Conservation (phyloP, 2,329 filamentous ascomycete genomes). For the Neobulgaria alba region DNA sequence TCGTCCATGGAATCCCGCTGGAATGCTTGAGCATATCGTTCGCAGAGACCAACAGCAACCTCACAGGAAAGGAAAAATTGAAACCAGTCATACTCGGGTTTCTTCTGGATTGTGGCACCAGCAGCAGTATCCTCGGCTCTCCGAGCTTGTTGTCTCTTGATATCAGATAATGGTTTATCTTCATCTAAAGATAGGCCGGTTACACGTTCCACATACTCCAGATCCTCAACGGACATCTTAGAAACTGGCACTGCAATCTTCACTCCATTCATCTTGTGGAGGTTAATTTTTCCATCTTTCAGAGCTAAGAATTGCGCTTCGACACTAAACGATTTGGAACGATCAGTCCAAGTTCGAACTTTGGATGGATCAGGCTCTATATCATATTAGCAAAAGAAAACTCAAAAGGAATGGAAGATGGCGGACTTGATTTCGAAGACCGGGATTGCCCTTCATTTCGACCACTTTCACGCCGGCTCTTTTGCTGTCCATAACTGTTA, state of each 20-base stretch:
- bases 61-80: conserved; percentile 94
- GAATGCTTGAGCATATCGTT: conserved; percentile 88
- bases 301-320: conserved; percentile 94
- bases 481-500: conserved; percentile 64
- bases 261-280: conserved; percentile 96
- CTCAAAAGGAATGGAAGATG: background rate
- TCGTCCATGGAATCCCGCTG: conserved; percentile 91
- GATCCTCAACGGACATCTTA: conserved; percentile 92
- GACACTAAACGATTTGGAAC: conserved; percentile 92
- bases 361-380: conserved; percentile 75
- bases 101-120: conserved; percentile 54
- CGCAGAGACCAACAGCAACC: conserved; percentile 85
- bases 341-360: conserved; percentile 88
- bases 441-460: conserved; percentile 47
- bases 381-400: conserved; percentile 18
- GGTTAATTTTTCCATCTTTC: conserved; percentile 91
- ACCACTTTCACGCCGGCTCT: conserved; percentile 61
- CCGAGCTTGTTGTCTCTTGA: conserved; percentile 41
- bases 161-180: conserved; percentile 84
- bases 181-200: conserved; percentile 86
- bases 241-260: conserved; percentile 93
- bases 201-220: conserved; percentile 84
- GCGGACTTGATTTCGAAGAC: conserved; percentile 64
- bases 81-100: conserved; percentile 90
- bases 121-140: conserved; percentile 29